Percentiles rank a stretch among this genome's conserved stretches.
These are phyloP conservation scores for Sphagnum magellanicum DNA, from an alignment of 228 moss, liverwort and hornwort species.

Conservation along the genomic window DNA sequence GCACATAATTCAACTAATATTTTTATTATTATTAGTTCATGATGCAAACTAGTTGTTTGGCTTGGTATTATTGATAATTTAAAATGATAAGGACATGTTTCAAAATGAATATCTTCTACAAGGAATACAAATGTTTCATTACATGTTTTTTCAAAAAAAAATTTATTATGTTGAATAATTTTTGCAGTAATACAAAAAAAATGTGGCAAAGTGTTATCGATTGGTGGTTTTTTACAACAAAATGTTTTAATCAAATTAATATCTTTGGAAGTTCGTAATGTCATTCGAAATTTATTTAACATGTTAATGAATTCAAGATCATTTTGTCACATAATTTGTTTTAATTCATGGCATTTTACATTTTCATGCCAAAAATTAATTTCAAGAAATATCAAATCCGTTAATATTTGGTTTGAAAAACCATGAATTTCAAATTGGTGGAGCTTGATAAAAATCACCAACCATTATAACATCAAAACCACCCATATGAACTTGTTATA, in stretches of 20 bases:
- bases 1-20: background rate
- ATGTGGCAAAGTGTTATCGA: background rate
- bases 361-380: background rate
- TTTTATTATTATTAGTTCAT: background rate
- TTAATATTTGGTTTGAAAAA: too few species aligned
- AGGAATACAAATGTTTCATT: background rate
- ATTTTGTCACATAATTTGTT: background rate
- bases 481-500: too few species aligned
- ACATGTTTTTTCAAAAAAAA: background rate
- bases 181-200: background rate
- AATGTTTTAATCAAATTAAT: background rate
- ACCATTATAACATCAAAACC: too few species aligned
- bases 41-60: background rate
- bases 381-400: background rate
- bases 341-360: background rate
- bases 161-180: background rate
- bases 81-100: background rate
- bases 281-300: background rate
- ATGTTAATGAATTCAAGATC: background rate
- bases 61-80: background rate
- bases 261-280: background rate
- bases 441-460: too few species aligned
- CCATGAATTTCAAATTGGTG: too few species aligned
- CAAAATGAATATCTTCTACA: background rate
- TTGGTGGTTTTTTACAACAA: background rate